Evolutionary conservation across 352 stramenopile genomes (phyloP).

Genomic region (Plasmopara muralis): DNA sequence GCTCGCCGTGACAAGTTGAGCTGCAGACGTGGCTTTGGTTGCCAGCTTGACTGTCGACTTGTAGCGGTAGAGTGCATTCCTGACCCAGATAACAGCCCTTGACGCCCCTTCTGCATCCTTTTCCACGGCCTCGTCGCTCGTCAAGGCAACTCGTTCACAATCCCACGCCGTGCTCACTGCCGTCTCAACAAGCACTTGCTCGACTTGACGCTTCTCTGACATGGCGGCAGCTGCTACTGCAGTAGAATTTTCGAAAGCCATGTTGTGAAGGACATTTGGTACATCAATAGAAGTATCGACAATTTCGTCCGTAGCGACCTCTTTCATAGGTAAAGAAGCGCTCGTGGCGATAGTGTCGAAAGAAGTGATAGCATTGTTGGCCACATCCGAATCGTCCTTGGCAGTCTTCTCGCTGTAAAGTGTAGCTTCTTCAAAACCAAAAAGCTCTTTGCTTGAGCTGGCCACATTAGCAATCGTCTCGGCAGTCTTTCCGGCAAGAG

Average conservation of each 20-base stretch:
- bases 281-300: too few species aligned
- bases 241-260: neutral
- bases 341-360: neutral
- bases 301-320: neutral
- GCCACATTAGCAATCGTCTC: neutral
- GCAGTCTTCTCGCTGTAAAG: neutral
- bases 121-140: neutral
- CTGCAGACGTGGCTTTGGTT: neutral
- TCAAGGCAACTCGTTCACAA: conserved; percentile 4
- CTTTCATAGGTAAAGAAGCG: neutral
- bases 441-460: neutral
- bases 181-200: conserved; percentile 1
- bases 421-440: neutral
- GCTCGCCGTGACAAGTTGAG: neutral
- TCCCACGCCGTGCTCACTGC: neutral
- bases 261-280: too few species aligned
- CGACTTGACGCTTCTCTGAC: neutral
- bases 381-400: neutral
- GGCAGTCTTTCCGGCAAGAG: too few species aligned
- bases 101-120: neutral
- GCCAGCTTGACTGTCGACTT: conserved; percentile 5
- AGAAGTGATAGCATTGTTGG: neutral
- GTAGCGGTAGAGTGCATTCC: conserved; percentile 13
- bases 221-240: neutral
- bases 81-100: conserved; percentile 13